phyloP scores from a whole-genome alignment of 495 filamentous ascomycete species.

The Jackrogersella minutella region DNA sequence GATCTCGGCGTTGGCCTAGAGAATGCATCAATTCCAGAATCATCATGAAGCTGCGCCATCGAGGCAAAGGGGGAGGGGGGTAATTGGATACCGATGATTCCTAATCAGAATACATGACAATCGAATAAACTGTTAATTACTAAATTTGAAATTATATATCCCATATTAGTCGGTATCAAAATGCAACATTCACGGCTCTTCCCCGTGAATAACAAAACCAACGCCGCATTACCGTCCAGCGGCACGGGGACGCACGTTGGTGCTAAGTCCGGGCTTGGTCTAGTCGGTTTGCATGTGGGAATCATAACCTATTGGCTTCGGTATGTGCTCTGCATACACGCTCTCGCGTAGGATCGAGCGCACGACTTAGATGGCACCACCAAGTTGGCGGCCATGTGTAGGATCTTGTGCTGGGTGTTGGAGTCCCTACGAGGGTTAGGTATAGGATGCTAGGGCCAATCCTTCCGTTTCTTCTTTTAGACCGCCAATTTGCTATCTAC shows the following conservation, averaged over 20 bases:
- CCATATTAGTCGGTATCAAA: not conserved
- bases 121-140: conserved; percentile 4
- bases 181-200: conserved; percentile 1
- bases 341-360: conserved; percentile 4
- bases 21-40: not conserved
- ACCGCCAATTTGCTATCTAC: too few relatives aligned
- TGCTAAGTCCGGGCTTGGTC: not conserved
- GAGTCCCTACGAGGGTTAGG: not conserved
- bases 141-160: not conserved
- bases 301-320: not conserved
- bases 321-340: conserved; percentile 1
- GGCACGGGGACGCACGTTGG: not conserved
- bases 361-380: not conserved
- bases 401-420: conserved; percentile 9
- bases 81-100: not conserved
- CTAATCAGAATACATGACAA: conserved; percentile 18
- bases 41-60: not conserved
- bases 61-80: not conserved
- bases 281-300: not conserved
- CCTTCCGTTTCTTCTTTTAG: too few relatives aligned
- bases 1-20: not conserved
- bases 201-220: not conserved
- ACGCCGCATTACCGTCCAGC: not conserved
- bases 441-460: conserved; percentile 3
- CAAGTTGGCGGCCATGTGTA: not conserved